Evolutionary conservation across 495 filamentous ascomycete species (phyloP), one percentile per base, ranked within the genome.

Genomic region (Paragyromitra xinjiangensis): DNA sequence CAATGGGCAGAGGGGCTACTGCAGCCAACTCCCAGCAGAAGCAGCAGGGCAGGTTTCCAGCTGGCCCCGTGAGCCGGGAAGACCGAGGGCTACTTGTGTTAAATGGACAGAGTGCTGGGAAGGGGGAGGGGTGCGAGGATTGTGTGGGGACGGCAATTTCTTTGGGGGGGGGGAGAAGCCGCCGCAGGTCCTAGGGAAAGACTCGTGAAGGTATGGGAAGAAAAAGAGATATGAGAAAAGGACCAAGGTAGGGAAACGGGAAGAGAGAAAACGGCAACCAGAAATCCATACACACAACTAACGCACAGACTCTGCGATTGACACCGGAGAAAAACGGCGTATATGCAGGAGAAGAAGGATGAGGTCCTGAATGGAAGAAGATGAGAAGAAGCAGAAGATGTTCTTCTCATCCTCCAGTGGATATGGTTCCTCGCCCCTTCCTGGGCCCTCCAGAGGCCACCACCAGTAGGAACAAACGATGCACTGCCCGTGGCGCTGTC

Each of bases 61-160:
- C 65, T 79, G 77, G 75, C 76, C 77, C 77, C 74, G 77, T 79
- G 77, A 79, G 77, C 77, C 75, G 77, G 77, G 74, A 79, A 79
- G 74, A 67, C 77, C 59, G 77, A 79, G 67, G 73, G 65, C 48
- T 69, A 56, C 51, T 58, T 77, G 72, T 78, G 71, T 58, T 64
- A 77, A 78, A 78, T 66, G 73, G 74, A 78, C 75, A 65, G 61
- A 71, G 62, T 69, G 39, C 58, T 78, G 40, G 76, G 76, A 71
- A 78, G 64, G 73, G 64, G 71, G 50, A 42, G 51, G 73, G 65
- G 72, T 63, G 64, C 55, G 55, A 68, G 50, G 51, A 67, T 67
- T 67, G 42, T 75, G 73, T 75, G 73, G 65, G 73, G 73, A 70
- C 44, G 73, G 69, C 42, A 77, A 73, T 76, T 70, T 72, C 58